Evolutionary conservation across 1,284 basidiomycete genomes (phyloP).

Genomic region (Sporisorium graminicola): DNA sequence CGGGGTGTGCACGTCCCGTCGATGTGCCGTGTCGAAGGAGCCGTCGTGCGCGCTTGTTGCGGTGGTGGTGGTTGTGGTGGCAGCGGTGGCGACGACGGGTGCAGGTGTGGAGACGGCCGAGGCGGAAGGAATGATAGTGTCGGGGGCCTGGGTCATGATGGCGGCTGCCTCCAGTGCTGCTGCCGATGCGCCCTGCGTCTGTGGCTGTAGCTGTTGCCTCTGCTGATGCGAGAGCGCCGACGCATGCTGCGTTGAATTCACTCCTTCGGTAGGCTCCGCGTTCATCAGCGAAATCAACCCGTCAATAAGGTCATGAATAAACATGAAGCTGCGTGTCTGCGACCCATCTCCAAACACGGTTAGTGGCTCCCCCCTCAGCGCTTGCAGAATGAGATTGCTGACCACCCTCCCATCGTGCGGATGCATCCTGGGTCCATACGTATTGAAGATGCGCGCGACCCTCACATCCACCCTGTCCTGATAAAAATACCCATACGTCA

Average conservation of each 20-base stretch:
- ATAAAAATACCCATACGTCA: slow-evolving; percentile 77
- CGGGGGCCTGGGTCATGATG: slow-evolving; percentile 36
- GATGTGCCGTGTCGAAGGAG: slow-evolving; percentile 20
- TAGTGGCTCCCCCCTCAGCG: slow-evolving; percentile 92
- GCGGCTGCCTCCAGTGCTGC: slow-evolving; percentile 67
- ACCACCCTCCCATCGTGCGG: slow-evolving; percentile 95
- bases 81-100: not conserved
- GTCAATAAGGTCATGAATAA: slow-evolving; percentile 76
- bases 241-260: slow-evolving; percentile 64
- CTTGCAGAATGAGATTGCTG: slow-evolving; percentile 97
- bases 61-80: not conserved
- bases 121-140: slow-evolving; percentile 32
- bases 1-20: slow-evolving; percentile 69
- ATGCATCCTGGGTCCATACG: slow-evolving; percentile 77
- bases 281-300: slow-evolving; percentile 69
- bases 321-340: slow-evolving; percentile 90
- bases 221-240: too few relatives aligned
- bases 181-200: not conserved
- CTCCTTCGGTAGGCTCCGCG: slow-evolving; percentile 13
- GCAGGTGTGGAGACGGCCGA: slow-evolving; percentile 23
- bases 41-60: not conserved
- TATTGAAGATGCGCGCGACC: slow-evolving; percentile 63
- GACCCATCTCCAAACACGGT: slow-evolving; percentile 96
- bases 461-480: slow-evolving; percentile 91
- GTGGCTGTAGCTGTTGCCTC: slow-evolving; percentile 1